Percentiles rank a stretch among this genome's conserved stretches.
These are phyloP conservation scores for Teratosphaeriaceae sp. DNA, from an alignment of 2,329 filamentous ascomycete genomes.

Conservation along the genomic window DNA sequence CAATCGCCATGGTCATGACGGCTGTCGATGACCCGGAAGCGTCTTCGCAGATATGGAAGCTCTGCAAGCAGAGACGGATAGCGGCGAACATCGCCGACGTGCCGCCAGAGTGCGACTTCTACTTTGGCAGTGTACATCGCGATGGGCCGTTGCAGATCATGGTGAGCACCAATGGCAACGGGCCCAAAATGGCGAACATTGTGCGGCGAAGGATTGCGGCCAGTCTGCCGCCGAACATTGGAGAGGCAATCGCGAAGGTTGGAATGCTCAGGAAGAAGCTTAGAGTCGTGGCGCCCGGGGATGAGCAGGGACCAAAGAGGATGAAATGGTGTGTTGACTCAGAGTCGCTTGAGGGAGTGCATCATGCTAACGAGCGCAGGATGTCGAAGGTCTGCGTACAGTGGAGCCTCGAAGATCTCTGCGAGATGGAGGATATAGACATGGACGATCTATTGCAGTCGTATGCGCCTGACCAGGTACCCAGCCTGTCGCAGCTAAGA, in stretches of 20 bases:
- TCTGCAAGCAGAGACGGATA: constrained; percentile 79
- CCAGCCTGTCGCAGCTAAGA: constrained; percentile 37
- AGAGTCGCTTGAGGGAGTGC: neutral
- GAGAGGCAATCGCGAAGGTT: constrained; percentile 78
- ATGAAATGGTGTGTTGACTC: constrained; percentile 71
- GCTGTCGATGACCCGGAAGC: constrained; percentile 90
- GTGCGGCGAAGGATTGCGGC: constrained; percentile 76
- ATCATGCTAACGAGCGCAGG: constrained; percentile 46
- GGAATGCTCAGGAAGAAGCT: constrained; percentile 74
- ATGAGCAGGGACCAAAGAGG: constrained; percentile 71
- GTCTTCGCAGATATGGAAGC: constrained; percentile 85
- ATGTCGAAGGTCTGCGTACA: constrained; percentile 88
- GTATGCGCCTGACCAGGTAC: constrained; percentile 49
- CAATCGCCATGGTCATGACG: constrained; percentile 77
- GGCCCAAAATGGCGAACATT: constrained; percentile 80
- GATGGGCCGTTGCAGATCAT: constrained; percentile 96
- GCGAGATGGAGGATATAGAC: constrained; percentile 68
- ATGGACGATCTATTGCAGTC: constrained; percentile 78
- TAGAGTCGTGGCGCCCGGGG: constrained; percentile 64
- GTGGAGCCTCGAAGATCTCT: constrained; percentile 79
- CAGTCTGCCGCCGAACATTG: constrained; percentile 69
- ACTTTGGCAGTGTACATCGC: constrained; percentile 92
- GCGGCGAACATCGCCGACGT: constrained; percentile 96
- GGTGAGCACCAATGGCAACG: constrained; percentile 98
- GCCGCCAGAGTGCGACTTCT: constrained; percentile 94